These are phyloP conservation scores for Truncatella angustata DNA, from an alignment of 2,329 filamentous ascomycete genomes.

Conservation along the genomic window DNA sequence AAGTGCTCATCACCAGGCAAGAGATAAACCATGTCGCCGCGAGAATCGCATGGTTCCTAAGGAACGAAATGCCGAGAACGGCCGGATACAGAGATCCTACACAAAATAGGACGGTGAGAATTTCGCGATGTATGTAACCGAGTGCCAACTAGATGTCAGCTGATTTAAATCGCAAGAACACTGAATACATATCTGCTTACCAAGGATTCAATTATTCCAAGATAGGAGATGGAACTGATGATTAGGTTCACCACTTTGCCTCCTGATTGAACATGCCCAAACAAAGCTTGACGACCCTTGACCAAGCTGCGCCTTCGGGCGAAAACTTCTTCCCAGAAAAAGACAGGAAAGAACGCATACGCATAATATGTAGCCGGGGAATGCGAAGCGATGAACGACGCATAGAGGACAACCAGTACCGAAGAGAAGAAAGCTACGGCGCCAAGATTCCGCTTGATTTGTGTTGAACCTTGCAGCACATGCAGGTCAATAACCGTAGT, in stretches of 20 bases:
- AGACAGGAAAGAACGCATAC: slow-evolving; percentile 87
- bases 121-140: slow-evolving; percentile 87
- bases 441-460: slow-evolving; percentile 59
- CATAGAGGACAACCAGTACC: slow-evolving; percentile 70
- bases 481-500: slow-evolving; percentile 87
- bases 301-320: slow-evolving; percentile 69
- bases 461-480: slow-evolving; percentile 70
- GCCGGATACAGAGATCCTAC: slow-evolving; percentile 76
- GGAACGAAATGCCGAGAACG: slow-evolving; percentile 70
- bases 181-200: too few species aligned
- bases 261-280: slow-evolving; percentile 65
- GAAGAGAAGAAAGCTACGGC: slow-evolving; percentile 71
- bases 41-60: slow-evolving; percentile 63
- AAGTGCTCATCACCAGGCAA: slow-evolving; percentile 82
- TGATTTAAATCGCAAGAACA: too few species aligned
- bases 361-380: slow-evolving; percentile 84
- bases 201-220: slow-evolving; percentile 76
- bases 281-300: slow-evolving; percentile 65
- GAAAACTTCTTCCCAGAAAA: slow-evolving; percentile 96
- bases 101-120: slow-evolving; percentile 79
- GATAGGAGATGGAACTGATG: slow-evolving; percentile 64
- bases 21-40: slow-evolving; percentile 71
- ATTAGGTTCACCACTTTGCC: slow-evolving; percentile 57
- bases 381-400: slow-evolving; percentile 74
- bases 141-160: slow-evolving; percentile 59